phyloP scores from a whole-genome alignment of 2,329 filamentous ascomycete species.

The Alternaria gansuensis region DNA sequence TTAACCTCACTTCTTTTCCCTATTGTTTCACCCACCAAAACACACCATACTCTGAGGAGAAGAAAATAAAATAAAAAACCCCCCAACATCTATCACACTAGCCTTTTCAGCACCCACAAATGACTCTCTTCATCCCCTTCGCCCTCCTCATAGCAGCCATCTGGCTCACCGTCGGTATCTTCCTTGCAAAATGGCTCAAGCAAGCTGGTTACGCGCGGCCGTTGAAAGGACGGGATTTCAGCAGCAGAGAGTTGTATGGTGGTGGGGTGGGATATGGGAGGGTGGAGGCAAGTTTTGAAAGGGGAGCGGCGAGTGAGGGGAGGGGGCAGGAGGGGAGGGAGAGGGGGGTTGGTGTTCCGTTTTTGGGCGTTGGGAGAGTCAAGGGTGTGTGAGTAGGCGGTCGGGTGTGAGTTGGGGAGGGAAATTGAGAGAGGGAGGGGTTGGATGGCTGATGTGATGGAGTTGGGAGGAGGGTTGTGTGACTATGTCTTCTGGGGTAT shows the following conservation, averaged over 20 bases:
- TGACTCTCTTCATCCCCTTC: slow-evolving; percentile 27
- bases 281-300: neutral
- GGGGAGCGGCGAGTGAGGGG: neutral
- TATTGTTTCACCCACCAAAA: neutral
- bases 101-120: no score
- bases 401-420: neutral
- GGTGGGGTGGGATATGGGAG: slow-evolving; percentile 24
- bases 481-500: neutral
- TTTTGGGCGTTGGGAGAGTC: slow-evolving; percentile 28
- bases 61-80: no score
- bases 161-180: slow-evolving; percentile 30
- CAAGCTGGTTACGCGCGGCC: slow-evolving; percentile 29
- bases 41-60: no score
- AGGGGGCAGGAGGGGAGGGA: slow-evolving; percentile 9
- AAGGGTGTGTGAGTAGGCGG: slow-evolving; percentile 24
- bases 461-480: neutral
- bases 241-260: slow-evolving; percentile 18
- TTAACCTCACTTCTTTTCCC: neutral
- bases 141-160: slow-evolving; percentile 28
- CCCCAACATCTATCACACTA: no score
- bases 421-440: neutral
- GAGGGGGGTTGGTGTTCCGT: slow-evolving; percentile 19
- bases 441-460: neutral
- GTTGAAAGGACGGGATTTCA: slow-evolving; percentile 21
- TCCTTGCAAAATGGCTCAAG: slow-evolving; percentile 33